Conservation (phyloP, 2,329 filamentous ascomycete species). For the Sclerotinia nivalis region DNA sequence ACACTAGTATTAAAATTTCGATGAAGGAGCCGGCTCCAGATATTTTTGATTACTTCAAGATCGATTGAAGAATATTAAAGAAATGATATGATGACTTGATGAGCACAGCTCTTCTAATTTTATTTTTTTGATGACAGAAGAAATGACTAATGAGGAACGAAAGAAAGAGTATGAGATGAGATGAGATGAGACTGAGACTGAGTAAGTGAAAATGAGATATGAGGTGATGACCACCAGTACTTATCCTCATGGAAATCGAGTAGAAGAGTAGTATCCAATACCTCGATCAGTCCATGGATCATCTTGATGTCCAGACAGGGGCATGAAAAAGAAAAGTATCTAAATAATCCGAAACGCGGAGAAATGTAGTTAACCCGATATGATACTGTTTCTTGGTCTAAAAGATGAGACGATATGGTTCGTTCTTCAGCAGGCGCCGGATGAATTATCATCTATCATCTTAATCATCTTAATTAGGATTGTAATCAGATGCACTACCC, state of each 20-base stretch:
- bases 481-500: slow-evolving; percentile 27
- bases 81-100: slow-evolving; percentile 37
- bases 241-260: slow-evolving; percentile 35
- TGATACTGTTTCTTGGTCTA: slow-evolving; percentile 41
- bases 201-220: slow-evolving; percentile 28
- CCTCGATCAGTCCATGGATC: slow-evolving; percentile 13
- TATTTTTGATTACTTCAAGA: slow-evolving; percentile 27
- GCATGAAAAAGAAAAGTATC: slow-evolving; percentile 17
- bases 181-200: too few relatives aligned
- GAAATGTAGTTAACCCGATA: slow-evolving; percentile 28
- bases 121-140: slow-evolving; percentile 34
- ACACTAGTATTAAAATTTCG: slow-evolving; percentile 36
- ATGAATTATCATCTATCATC: slow-evolving; percentile 23
- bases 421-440: slow-evolving; percentile 39
- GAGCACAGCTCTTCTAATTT: slow-evolving; percentile 37
- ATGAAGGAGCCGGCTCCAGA: slow-evolving; percentile 40
- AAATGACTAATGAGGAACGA: slow-evolving; percentile 35
- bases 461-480: slow-evolving; percentile 29
- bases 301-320: neutral
- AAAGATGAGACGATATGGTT: slow-evolving; percentile 39
- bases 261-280: slow-evolving; percentile 20
- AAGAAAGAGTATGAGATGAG: slow-evolving; percentile 36
- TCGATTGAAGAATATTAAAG: slow-evolving; percentile 32
- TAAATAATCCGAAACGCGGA: slow-evolving; percentile 39
- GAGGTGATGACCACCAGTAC: slow-evolving; percentile 29